phyloP scores from a whole-genome alignment of 352 stramenopile genomes.

The Phytophthora brassicae region DNA sequence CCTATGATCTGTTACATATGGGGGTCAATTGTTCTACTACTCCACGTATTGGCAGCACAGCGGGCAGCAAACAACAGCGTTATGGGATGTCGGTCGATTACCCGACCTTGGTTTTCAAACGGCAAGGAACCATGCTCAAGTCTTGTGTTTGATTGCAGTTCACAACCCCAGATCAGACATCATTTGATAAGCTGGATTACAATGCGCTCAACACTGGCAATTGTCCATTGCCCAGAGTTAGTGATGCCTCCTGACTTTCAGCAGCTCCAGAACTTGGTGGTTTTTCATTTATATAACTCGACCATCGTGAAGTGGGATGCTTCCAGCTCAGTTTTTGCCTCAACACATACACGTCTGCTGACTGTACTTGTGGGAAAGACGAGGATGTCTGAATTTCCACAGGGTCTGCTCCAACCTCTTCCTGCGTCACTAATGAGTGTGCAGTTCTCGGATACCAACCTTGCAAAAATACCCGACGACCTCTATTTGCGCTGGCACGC shows the following conservation, averaged over 20 bases:
- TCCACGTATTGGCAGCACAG: constrained; percentile 9
- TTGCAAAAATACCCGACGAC: constrained; percentile 8
- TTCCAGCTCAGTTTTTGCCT: constrained; percentile 18
- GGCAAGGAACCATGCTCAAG: constrained; percentile 26
- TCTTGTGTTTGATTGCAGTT: constrained; percentile 23
- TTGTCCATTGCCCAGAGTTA: constrained; percentile 13
- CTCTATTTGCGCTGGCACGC: constrained; percentile 17
- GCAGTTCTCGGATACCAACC: constrained; percentile 28
- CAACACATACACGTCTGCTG: constrained; percentile 6
- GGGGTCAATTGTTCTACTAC: constrained; percentile 11
- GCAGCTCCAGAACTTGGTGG: constrained; percentile 8
- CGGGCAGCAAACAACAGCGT: constrained; percentile 18
- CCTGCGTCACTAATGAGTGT: constrained; percentile 8
- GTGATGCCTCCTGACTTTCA: constrained; percentile 14
- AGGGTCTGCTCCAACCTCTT: constrained; percentile 12
- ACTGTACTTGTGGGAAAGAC: constrained; percentile 15
- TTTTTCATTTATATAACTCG: constrained; percentile 21
- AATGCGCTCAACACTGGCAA: constrained; percentile 12
- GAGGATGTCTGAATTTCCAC: constrained; percentile 12
- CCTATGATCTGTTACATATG: constrained; percentile 3
- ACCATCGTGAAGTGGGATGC: constrained; percentile 18
- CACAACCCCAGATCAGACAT: constrained; percentile 6
- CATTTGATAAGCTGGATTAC: constrained; percentile 20
- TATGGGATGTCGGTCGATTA: constrained; percentile 10
- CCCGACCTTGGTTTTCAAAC: constrained; percentile 23